A percentile compares a stretch with the other conserved stretches of the same genome.
Conservation (phyloP, 1,139 yeast species). For the Hansenula lynferdii region DNA sequence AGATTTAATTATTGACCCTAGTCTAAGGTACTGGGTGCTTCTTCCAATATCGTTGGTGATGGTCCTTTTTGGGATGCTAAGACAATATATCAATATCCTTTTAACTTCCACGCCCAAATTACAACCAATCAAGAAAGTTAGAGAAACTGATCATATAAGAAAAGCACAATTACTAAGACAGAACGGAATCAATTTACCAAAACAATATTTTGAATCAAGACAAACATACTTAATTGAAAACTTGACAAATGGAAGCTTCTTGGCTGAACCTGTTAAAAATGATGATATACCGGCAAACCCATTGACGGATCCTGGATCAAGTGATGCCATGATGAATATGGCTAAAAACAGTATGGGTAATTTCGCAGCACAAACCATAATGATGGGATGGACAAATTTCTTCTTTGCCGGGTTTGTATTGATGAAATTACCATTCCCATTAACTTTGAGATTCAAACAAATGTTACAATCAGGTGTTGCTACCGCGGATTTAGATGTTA, state of each 20-base stretch:
- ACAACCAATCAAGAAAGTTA: conserved; percentile 43
- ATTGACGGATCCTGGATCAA: conserved; percentile 62
- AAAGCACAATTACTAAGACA: conserved; percentile 50
- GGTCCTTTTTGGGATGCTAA: conserved; percentile 79
- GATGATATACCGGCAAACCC: conserved; percentile 52
- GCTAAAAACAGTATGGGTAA: conserved; percentile 78
- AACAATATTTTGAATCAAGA: conserved; percentile 43
- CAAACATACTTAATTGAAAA: conserved; percentile 38
- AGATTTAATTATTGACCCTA: conserved; percentile 70
- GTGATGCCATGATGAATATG: conserved; percentile 76
- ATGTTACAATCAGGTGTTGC: conserved; percentile 89
- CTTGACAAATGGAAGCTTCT: conserved; percentile 47
- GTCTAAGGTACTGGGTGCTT: conserved; percentile 83
- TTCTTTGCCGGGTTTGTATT: conserved; percentile 91
- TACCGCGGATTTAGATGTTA: conserved; percentile 80
- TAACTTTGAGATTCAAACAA: conserved; percentile 83
- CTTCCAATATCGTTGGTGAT: conserved; percentile 86
- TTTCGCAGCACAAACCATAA: conserved; percentile 85
- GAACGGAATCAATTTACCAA: conserved; percentile 43
- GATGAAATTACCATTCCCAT: conserved; percentile 75
- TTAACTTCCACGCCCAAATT: conserved; percentile 54
- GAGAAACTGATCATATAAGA: conserved; percentile 55
- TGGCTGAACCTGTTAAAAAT: conserved; percentile 32
- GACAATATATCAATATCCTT: conserved; percentile 64
- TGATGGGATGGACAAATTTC: conserved; percentile 96